Conservation (phyloP, 495 filamentous ascomycete genomes). For the Alectoria sarmentosa region DNA sequence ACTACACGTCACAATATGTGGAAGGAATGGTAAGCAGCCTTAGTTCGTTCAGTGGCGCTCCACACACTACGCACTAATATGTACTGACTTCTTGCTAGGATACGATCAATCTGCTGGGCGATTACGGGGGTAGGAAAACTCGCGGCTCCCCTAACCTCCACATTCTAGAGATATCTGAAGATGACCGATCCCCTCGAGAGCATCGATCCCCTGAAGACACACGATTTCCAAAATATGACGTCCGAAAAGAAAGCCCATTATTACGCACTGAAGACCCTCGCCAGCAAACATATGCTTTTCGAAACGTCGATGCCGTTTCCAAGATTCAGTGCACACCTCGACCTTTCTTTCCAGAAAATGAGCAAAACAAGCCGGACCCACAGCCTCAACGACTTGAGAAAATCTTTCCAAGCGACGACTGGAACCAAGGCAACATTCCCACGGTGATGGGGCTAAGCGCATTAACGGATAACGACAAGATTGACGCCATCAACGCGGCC, state of each 20-base stretch:
- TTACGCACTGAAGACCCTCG: constrained; percentile 3
- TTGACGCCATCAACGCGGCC: constrained; percentile 3
- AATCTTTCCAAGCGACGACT: neutral
- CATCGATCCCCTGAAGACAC: neutral
- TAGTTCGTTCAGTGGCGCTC: neutral
- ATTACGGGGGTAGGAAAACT: neutral
- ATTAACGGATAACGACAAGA: constrained; percentile 8
- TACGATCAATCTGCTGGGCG: neutral
- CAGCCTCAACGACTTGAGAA: neutral
- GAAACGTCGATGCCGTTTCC: constrained; percentile 3
- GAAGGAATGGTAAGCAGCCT: constrained; percentile 14
- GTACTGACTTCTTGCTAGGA: neutral
- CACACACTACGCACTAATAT: neutral
- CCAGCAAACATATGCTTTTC: constrained; percentile 16
- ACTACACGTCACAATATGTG: constrained; percentile 17
- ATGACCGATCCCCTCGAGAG: neutral
- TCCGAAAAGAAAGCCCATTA: neutral
- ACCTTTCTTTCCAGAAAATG: constrained; percentile 17
- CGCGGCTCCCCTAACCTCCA: constrained; percentile 6
- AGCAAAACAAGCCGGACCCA: neutral
- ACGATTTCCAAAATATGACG: neutral
- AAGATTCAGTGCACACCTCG: neutral
- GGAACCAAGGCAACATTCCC: neutral
- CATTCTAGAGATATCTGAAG: constrained; percentile 8
- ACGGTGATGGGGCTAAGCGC: neutral